phyloP scores from a whole-genome alignment of 2,329 filamentous ascomycete species.

The Aspergillus transmontanensis region DNA sequence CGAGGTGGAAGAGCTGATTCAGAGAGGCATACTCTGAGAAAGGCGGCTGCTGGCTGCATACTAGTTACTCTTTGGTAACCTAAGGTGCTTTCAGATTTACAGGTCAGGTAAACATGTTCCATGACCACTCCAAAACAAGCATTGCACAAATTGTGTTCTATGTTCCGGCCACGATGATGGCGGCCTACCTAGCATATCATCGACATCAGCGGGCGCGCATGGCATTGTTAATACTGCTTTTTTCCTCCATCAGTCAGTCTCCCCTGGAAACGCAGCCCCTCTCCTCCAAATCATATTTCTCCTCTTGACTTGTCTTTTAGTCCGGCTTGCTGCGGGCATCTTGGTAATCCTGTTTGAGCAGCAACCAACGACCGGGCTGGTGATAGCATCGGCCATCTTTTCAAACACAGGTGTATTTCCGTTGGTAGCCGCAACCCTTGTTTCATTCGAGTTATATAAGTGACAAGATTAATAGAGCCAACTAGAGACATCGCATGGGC shows the following conservation, averaged over 20 bases:
- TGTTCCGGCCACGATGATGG: not conserved
- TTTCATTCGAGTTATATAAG: conserved; percentile 28
- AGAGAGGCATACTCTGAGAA: too few species aligned
- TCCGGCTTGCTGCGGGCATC: not conserved
- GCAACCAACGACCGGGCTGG: conserved; percentile 10
- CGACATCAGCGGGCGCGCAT: not conserved
- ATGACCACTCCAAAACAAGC: not conserved
- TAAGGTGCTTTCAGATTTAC: too few species aligned
- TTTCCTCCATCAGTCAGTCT: not conserved
- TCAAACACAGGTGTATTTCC: conserved; percentile 28
- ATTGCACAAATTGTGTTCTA: not conserved
- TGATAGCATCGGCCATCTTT: conserved; percentile 22
- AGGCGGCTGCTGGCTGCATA: too few species aligned
- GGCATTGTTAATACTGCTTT: not conserved
- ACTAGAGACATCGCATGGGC: too few species aligned
- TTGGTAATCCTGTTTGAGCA: not conserved
- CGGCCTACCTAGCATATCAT: not conserved
- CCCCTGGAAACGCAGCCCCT: too few species aligned
- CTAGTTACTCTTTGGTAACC: too few species aligned
- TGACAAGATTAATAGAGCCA: not conserved
- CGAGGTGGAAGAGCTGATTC: too few species aligned
- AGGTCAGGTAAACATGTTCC: not conserved
- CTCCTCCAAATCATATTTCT: not conserved
- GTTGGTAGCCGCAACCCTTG: conserved; percentile 27
- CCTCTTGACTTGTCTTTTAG: not conserved